Evolutionary conservation across 139 green algal genomes (phyloP).

Genomic region (Gonium pectorale): DNA sequence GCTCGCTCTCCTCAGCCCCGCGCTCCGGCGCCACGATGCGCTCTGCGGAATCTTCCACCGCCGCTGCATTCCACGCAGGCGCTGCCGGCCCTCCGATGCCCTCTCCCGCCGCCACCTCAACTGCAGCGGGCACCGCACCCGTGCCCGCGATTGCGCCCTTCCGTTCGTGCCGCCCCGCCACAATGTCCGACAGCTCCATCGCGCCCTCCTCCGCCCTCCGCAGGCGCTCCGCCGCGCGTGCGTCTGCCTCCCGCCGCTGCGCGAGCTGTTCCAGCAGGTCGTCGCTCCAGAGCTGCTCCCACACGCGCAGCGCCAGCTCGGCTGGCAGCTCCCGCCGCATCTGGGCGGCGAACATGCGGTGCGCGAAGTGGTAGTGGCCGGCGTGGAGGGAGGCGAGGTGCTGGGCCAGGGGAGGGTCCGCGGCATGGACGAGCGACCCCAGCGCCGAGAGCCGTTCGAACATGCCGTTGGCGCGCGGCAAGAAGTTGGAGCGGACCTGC

Average conservation of each 20-base stretch:
- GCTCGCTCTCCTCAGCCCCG: too few species aligned
- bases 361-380: constrained; percentile 85
- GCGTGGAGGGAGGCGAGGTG: constrained; percentile 52
- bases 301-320: constrained; percentile 64
- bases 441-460: constrained; percentile 72
- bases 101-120: too few species aligned
- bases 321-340: constrained; percentile 82
- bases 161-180: too few species aligned
- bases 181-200: background rate
- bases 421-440: constrained; percentile 57
- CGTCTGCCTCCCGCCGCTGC: background rate
- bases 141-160: too few species aligned
- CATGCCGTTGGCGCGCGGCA: constrained; percentile 78
- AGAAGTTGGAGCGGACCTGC: constrained; percentile 79
- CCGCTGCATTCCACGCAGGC: too few species aligned
- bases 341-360: constrained; percentile 87
- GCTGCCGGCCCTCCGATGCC: too few species aligned
- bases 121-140: too few species aligned
- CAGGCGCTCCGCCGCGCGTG: background rate
- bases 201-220: background rate
- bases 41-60: too few species aligned
- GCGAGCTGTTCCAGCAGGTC: constrained; percentile 20
- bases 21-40: too few species aligned
- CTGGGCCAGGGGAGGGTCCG: constrained; percentile 61
- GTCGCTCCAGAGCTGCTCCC: constrained; percentile 76